These are phyloP conservation scores for Trichoderma sp. DNA, from an alignment of 2,329 filamentous ascomycete genomes.

Conservation along the genomic window DNA sequence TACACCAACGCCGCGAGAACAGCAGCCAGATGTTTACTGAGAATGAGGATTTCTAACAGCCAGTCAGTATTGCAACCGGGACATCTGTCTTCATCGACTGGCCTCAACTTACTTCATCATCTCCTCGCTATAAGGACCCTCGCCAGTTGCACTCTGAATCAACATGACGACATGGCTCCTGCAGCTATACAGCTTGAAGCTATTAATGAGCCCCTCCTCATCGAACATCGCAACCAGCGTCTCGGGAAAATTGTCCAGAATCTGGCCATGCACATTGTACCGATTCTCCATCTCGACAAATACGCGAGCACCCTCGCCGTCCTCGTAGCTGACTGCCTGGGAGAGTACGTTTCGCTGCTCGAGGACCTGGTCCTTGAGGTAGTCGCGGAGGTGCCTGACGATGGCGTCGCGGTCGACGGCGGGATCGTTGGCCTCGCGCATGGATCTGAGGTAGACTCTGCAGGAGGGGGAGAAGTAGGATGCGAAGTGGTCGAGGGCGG, in stretches of 20 bases:
- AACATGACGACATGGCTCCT: background rate
- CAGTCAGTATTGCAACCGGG: background rate
- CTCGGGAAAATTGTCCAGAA: constrained; percentile 1
- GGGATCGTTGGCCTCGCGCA: constrained; percentile 5
- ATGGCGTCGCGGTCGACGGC: background rate
- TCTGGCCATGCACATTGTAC: background rate
- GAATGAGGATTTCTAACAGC: background rate
- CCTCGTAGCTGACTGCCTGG: background rate
- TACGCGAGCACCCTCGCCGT: background rate
- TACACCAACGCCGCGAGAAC: background rate
- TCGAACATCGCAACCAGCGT: constrained; percentile 21
- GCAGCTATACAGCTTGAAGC: constrained; percentile 9
- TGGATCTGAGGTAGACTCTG: constrained; percentile 4
- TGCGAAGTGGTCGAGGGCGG: constrained; percentile 2
- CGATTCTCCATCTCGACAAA: constrained; percentile 9
- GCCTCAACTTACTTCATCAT: background rate
- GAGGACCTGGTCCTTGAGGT: background rate
- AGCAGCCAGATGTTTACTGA: background rate
- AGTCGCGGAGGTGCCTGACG: background rate
- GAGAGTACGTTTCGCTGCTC: constrained; percentile 7
- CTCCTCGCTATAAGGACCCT: constrained; percentile 5
- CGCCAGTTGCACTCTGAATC: constrained; percentile 5
- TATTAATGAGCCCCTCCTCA: constrained; percentile 4
- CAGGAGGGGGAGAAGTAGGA: constrained; percentile 16
- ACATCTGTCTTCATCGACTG: background rate